Percentiles rank a stretch among this genome's conserved stretches.
phyloP scores from a whole-genome alignment of 495 filamentous ascomycete genomes.

The Talaromyces ruber region DNA sequence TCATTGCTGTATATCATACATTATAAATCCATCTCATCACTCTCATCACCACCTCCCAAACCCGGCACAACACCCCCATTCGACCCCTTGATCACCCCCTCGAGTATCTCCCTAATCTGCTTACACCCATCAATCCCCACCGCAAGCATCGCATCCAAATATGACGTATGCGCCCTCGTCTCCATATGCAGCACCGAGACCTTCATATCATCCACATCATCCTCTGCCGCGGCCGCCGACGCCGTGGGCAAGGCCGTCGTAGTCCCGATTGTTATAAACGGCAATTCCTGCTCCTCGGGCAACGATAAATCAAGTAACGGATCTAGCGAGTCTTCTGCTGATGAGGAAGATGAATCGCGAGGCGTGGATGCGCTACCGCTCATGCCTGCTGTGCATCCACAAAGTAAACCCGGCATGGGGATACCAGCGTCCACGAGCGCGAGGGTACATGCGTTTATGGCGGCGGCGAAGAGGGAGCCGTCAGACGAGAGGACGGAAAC shows the following conservation, averaged over 20 bases:
- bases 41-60: conserved; percentile 1
- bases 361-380: conserved; percentile 51
- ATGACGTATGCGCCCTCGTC: conserved; percentile 57
- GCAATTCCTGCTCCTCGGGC: conserved; percentile 83
- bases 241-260: conserved; percentile 43
- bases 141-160: conserved; percentile 84
- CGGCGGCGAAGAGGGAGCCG: conserved; percentile 80
- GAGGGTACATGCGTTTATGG: conserved; percentile 85
- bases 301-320: conserved; percentile 83
- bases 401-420: conserved; percentile 84
- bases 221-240: conserved; percentile 12
- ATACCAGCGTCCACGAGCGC: conserved; percentile 92
- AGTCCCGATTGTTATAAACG: conserved; percentile 78
- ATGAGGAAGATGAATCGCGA: conserved; percentile 12
- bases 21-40: conserved; percentile 12
- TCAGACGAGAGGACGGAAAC: conserved; percentile 87
- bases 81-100: conserved; percentile 44
- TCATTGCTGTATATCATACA: conserved; percentile 19
- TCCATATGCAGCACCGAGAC: conserved; percentile 79
- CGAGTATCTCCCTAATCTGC: conserved; percentile 68
- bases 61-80: conserved; percentile 9
- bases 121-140: conserved; percentile 89
- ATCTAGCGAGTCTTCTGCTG: conserved; percentile 58
- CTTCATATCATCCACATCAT: conserved; percentile 48
- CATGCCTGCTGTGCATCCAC: conserved; percentile 79